phyloP scores from a whole-genome alignment of 2,329 filamentous ascomycete species.

The Drechslerella stenobrocha region DNA sequence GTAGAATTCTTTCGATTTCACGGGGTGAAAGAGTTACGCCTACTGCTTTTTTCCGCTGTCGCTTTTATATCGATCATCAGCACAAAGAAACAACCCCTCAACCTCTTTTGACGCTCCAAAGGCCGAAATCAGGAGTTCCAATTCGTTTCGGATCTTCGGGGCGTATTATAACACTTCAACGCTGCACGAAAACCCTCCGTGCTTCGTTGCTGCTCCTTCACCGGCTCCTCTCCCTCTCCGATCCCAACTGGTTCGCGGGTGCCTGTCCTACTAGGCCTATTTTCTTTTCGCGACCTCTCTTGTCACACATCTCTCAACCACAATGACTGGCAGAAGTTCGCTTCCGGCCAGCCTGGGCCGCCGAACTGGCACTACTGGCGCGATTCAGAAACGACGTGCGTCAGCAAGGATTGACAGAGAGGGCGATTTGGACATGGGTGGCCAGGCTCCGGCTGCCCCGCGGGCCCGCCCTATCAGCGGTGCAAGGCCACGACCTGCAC shows the following conservation, averaged over 20 bases:
- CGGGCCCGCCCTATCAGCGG: constrained; percentile 31
- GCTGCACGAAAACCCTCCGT: constrained; percentile 10
- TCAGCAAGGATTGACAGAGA: constrained; percentile 32
- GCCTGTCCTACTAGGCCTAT: no score
- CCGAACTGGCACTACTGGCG: constrained; percentile 22
- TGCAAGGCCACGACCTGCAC: constrained; percentile 8
- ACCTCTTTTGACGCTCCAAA: constrained; percentile 7
- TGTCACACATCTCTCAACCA: no score
- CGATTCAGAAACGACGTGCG: constrained; percentile 28
- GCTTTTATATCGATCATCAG: constrained; percentile 3
- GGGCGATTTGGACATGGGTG: constrained; percentile 43
- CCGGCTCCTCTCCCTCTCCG: not conserved
- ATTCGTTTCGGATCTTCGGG: constrained; percentile 19
- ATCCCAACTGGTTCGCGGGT: no score
- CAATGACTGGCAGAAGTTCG: constrained; percentile 40
- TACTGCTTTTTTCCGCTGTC: constrained; percentile 18
- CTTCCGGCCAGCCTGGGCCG: constrained; percentile 38
- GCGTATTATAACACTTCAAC: constrained; percentile 22
- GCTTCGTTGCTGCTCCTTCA: constrained; percentile 12
- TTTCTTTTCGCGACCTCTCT: no score
- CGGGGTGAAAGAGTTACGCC: constrained; percentile 47
- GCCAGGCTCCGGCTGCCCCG: constrained; percentile 29
- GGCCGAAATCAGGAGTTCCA: not conserved
- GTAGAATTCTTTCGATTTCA: constrained; percentile 45
- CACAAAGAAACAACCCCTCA: constrained; percentile 30